Conservation (phyloP, 306 rosid genomes). For the Hylodesmum podocarpum region DNA sequence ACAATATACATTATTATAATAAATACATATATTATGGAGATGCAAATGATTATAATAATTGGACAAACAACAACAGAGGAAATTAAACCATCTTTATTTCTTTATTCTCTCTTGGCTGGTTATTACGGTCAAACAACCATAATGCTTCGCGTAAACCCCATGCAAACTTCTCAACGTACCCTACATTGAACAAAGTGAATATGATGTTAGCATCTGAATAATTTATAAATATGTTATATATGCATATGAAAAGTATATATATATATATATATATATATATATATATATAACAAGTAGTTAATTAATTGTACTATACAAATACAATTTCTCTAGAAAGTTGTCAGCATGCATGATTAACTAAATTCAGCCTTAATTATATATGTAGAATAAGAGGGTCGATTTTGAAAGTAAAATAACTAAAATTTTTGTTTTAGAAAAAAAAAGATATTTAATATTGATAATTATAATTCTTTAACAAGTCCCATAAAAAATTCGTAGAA, state of each 20-base stretch:
- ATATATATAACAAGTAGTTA: too few species aligned
- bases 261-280: too few species aligned
- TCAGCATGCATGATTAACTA: neutral
- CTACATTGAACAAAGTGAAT: neutral
- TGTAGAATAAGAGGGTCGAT: too few species aligned
- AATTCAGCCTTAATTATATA: neutral
- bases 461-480: too few species aligned
- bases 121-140: neutral
- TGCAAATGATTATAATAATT: neutral
- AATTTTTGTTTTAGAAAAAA: too few species aligned
- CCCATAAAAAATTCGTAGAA: too few species aligned
- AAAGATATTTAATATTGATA: too few species aligned
- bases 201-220: neutral
- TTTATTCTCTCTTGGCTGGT: neutral
- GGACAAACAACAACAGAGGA: neutral
- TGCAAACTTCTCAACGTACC: neutral
- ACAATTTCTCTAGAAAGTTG: neutral
- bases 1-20: neutral
- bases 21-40: neutral
- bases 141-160: neutral
- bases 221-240: neutral
- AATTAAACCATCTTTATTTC: neutral
- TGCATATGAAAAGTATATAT: neutral
- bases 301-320: too few species aligned
- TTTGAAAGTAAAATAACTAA: too few species aligned